Evolutionary conservation across 106 monocot genomes (phyloP).

Genomic region (Triglochin maritima): DNA sequence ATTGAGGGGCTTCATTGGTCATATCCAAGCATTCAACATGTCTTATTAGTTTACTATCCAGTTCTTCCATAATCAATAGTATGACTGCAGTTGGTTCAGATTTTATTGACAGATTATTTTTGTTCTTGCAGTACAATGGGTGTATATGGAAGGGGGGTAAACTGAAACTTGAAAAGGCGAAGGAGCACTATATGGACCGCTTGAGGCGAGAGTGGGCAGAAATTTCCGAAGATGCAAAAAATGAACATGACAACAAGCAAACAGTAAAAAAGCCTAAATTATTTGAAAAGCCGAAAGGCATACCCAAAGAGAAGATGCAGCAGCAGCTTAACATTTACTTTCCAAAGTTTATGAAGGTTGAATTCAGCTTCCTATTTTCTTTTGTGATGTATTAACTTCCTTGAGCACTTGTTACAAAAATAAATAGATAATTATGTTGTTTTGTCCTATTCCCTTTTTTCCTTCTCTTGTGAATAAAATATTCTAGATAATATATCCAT

Average conservation of each 20-base stretch:
- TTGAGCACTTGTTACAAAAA: background rate
- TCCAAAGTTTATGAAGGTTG: slow-evolving; percentile 81
- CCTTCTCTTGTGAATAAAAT: too few species aligned
- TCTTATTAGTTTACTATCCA: background rate
- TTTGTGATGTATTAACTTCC: background rate
- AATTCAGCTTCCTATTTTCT: background rate
- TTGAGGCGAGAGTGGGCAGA: slow-evolving; percentile 81
- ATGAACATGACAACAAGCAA: slow-evolving; percentile 4
- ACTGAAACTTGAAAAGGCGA: slow-evolving; percentile 78
- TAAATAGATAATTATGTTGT: background rate
- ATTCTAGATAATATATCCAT: too few species aligned
- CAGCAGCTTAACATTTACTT: slow-evolving; percentile 55
- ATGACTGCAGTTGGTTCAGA: background rate
- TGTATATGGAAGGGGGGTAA: slow-evolving; percentile 90
- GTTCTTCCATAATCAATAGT: background rate
- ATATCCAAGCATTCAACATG: too few species aligned
- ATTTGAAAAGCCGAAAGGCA: slow-evolving; percentile 3
- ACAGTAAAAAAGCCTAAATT: slow-evolving; percentile 10
- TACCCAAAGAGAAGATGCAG: slow-evolving; percentile 29
- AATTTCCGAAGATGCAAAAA: slow-evolving; percentile 24
- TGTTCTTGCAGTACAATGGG: slow-evolving; percentile 72
- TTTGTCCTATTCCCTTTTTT: too few species aligned
- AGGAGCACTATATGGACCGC: slow-evolving; percentile 76
- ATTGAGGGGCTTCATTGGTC: background rate
- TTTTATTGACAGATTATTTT: background rate